Evolutionary conservation across 306 rosid genomes (phyloP).

Genomic region (Carpinus viminea): DNA sequence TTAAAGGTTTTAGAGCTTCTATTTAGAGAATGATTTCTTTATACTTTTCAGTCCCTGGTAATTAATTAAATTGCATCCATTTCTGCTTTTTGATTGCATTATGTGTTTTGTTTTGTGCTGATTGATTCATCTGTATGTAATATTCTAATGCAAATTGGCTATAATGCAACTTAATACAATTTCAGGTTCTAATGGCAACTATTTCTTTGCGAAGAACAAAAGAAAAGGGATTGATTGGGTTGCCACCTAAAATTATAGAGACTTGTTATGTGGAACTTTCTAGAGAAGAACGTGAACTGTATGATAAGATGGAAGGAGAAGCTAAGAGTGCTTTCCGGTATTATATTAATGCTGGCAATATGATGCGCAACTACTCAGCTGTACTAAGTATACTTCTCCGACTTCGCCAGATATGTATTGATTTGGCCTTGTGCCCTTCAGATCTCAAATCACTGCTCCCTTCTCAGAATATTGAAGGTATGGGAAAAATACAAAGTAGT

Average conservation of each 20-base stretch:
- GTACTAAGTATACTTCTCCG: constrained; percentile 59
- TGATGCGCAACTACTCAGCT: constrained; percentile 44
- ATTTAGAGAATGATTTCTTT: background rate
- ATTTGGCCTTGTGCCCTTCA: constrained; percentile 64
- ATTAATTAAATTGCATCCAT: background rate
- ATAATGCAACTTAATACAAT: background rate
- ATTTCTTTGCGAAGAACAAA: constrained; percentile 80
- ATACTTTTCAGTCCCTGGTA: background rate
- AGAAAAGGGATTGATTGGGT: constrained; percentile 54
- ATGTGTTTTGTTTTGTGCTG: background rate
- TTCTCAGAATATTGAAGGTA: constrained; percentile 66
- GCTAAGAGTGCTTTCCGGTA: constrained; percentile 34
- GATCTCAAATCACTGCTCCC: constrained; percentile 48
- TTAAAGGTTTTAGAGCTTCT: background rate
- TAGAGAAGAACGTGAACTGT: constrained; percentile 65
- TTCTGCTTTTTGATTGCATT: background rate
- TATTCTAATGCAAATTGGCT: background rate
- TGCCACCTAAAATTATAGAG: constrained; percentile 72
- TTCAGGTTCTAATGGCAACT: constrained; percentile 70
- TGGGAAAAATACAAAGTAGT: background rate
- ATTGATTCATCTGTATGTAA: background rate
- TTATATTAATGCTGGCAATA: constrained; percentile 20
- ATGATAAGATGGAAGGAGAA: constrained; percentile 54
- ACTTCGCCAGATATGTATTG: constrained; percentile 84
- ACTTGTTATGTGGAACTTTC: constrained; percentile 63